phyloP scores from a whole-genome alignment of 2,329 filamentous ascomycete species.

The Phaeosphaeriaceae sp. region DNA sequence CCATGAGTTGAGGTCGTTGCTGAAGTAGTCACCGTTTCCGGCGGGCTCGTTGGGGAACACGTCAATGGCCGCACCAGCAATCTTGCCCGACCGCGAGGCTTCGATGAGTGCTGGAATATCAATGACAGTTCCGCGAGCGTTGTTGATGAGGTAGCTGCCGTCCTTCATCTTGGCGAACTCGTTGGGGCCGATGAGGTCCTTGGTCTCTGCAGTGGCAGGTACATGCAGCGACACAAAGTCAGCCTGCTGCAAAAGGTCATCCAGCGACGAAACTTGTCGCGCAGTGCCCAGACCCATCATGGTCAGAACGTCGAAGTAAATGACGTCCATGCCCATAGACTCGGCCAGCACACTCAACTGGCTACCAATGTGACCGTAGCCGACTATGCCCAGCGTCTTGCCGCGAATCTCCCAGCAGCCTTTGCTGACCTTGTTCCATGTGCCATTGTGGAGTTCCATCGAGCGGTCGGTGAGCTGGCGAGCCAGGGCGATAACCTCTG shows the following conservation, averaged over 20 bases:
- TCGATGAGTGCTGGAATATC: constrained; percentile 92
- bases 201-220: constrained; percentile 90
- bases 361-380: constrained; percentile 96
- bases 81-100: constrained; percentile 82
- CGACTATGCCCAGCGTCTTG: constrained; percentile 95
- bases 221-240: constrained; percentile 97
- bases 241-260: constrained; percentile 76
- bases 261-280: constrained; percentile 78
- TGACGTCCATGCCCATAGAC: constrained; percentile 96
- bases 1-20: constrained; percentile 81
- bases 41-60: constrained; percentile 94
- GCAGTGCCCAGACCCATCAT: constrained; percentile 93
- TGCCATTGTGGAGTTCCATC: constrained; percentile 90
- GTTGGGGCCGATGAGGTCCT: constrained; percentile 82
- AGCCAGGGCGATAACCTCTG: constrained; percentile 88
- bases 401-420: constrained; percentile 98
- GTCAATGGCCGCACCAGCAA: constrained; percentile 94
- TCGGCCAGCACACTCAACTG: constrained; percentile 95
- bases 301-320: constrained; percentile 95
- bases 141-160: constrained; percentile 94
- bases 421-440: constrained; percentile 96
- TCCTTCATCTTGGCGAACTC: constrained; percentile 90
- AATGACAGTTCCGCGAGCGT: constrained; percentile 90
- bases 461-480: constrained; percentile 93
- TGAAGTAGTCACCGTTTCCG: constrained; percentile 96